Evolutionary conservation across 2,329 filamentous ascomycete genomes (phyloP).

Genomic region (Penicillium sclerotiorum): DNA sequence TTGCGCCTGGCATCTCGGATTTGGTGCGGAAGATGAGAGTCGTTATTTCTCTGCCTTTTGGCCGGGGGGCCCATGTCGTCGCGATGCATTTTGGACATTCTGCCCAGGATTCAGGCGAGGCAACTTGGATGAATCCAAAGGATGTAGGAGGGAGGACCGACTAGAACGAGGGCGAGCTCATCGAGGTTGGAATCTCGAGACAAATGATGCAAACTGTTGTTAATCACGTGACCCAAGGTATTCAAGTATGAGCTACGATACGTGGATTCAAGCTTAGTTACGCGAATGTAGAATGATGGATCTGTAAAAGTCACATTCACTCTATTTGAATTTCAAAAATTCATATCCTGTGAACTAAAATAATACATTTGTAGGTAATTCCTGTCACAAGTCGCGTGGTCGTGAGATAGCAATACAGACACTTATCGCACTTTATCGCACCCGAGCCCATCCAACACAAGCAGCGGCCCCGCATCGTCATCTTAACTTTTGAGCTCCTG

Average conservation of each 20-base stretch:
- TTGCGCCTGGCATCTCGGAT: conserved; percentile 67
- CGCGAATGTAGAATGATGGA: no score
- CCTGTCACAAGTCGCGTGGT: no score
- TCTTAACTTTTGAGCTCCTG: conserved; percentile 32
- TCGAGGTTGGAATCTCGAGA: conserved; percentile 7
- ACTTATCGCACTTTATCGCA: conserved; percentile 7
- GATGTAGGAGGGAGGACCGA: no score
- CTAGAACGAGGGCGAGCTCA: conserved; percentile 8
- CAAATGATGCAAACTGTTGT: conserved; percentile 36
- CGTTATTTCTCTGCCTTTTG: conserved; percentile 44
- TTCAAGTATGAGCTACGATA: no score
- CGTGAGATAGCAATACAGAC: no score
- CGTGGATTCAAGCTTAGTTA: no score
- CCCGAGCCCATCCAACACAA: conserved; percentile 16
- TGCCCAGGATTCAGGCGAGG: neutral
- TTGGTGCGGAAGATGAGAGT: conserved; percentile 35
- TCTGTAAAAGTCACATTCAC: no score
- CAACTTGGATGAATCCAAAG: neutral
- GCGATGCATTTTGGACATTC: conserved; percentile 32
- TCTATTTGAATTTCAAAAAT: no score
- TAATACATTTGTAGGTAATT: no score
- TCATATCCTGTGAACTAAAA: no score
- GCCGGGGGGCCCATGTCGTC: conserved; percentile 40
- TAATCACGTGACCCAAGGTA: conserved; percentile 29
- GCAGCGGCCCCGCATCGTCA: conserved; percentile 36